Base-by-base conservation (phyloP, 1,139 yeast species). In the Lodderomyces margitis region DNA sequence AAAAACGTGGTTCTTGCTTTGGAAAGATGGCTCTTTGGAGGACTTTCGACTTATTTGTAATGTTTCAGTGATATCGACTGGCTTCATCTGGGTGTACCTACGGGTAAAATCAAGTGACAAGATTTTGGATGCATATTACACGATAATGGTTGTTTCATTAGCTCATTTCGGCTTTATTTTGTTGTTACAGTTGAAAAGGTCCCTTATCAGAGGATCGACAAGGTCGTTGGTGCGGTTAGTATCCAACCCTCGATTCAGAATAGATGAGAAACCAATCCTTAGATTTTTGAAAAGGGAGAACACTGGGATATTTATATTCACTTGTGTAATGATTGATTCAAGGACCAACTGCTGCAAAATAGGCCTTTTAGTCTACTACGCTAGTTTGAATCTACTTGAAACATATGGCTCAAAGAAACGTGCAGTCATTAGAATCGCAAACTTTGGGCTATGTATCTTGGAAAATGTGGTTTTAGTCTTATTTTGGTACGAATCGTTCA, bases 401-500 rank as follows among this genome's bases (percentile, higher is more conserved):
- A 20, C 46, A 4, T 34, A 23, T 3, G 39, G 44, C 24, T 7
- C n/a, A 16, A 31, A 12, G 15, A 17, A 16, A 12, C 35, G 10
- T n/a, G 15, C 23, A 3, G 23, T 24, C 12, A 21, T 28, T 20
- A 39, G 35, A 32, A 19, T 34, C 7, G 40, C 39, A 11, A 25
- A 40, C 20, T 48, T 47, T 31, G n/a, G 25, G 5, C 40, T 45
- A 33, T 47, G 46, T 1, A 15, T 47, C 5, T 34, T 44, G 25
- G 49, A 46, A 33, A 42, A 35, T 20, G 34, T 40, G 19, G 34
- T 44, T n/a, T 37, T 48, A 21, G 19, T 37, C 4, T 15, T 36
- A 5, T 48, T 48, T 36, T 46, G 50, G 49, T 28, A 34, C 34
- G 52, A 48, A 25, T 32, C 44, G 5, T 38, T 41, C 3, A 23